phyloP scores from a whole-genome alignment of 1,284 basidiomycete genomes.

The Malassezia arunalokei region DNA sequence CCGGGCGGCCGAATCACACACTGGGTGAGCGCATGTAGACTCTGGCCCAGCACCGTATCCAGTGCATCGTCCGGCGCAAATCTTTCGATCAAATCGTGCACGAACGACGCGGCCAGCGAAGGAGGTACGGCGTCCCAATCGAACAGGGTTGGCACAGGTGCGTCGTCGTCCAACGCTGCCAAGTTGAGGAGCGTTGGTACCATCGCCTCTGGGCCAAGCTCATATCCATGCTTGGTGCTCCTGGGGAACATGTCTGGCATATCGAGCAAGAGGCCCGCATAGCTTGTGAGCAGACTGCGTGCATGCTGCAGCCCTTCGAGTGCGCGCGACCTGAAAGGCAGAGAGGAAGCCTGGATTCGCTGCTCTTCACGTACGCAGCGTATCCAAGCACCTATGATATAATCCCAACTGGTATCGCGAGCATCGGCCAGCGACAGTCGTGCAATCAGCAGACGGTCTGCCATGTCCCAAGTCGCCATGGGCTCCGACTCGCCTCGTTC shows the following conservation, averaged over 20 bases:
- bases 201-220: constrained; percentile 54
- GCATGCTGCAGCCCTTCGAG: constrained; percentile 16
- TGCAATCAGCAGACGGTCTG: constrained; percentile 72
- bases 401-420: constrained; percentile 75
- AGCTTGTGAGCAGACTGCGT: constrained; percentile 62
- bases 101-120: constrained; percentile 48
- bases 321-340: neutral
- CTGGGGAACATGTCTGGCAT: constrained; percentile 78
- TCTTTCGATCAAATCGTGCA: constrained; percentile 49
- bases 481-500: constrained; percentile 48
- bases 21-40: constrained; percentile 32
- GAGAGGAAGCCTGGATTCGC: constrained; percentile 6
- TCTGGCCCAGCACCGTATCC: constrained; percentile 48
- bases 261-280: constrained; percentile 75
- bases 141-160: neutral
- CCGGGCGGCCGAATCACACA: constrained; percentile 18
- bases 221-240: constrained; percentile 19
- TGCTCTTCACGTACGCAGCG: constrained; percentile 22
- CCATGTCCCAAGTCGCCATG: constrained; percentile 45
- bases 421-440: constrained; percentile 67
- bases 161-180: neutral
- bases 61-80: constrained; percentile 47
- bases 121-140: constrained; percentile 41
- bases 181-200: constrained; percentile 45
- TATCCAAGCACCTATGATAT: constrained; percentile 82